Evolutionary conservation across 495 filamentous ascomycete genomes (phyloP).

Genomic region (Tuber calosporum): DNA sequence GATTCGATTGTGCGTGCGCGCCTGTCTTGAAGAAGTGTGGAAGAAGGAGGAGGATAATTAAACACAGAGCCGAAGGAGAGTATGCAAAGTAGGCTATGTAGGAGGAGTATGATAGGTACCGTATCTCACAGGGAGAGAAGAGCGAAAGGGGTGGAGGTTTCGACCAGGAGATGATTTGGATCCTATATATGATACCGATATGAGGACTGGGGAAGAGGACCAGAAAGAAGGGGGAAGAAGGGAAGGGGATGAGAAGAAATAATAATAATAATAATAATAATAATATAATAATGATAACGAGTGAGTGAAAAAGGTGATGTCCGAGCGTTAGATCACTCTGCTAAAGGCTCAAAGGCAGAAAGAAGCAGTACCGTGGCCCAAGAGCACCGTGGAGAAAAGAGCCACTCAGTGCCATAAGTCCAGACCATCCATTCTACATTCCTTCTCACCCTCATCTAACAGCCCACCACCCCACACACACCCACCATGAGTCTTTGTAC

Average conservation of each 20-base stretch:
- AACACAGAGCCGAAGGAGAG: not conserved
- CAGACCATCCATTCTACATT: not conserved
- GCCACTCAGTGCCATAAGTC: not conserved
- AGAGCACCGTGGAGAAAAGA: not conserved
- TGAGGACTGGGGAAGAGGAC: slow-evolving; percentile 22
- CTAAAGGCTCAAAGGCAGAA: not conserved
- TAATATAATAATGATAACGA: slow-evolving; percentile 37
- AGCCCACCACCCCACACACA: not conserved
- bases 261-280: too few species aligned
- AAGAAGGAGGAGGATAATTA: not conserved
- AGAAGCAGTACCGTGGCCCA: too few species aligned
- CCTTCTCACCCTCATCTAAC: not conserved
- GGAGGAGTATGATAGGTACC: slow-evolving; percentile 15
- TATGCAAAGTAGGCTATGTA: slow-evolving; percentile 5
- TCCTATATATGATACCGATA: slow-evolving; percentile 36
- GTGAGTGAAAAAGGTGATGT: slow-evolving; percentile 30
- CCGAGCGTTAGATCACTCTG: not conserved
- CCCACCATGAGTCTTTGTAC: not conserved
- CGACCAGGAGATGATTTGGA: slow-evolving; percentile 34
- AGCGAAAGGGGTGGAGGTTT: slow-evolving; percentile 15
- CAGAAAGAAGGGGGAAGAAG: slow-evolving; percentile 26
- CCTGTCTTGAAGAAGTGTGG: not conserved
- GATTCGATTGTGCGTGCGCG: not conserved
- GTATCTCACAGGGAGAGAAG: slow-evolving; percentile 20
- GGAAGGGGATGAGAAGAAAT: slow-evolving; percentile 5